Base-by-base conservation (phyloP, 257 asterid genomes). In the Apocynum venetum region DNA sequence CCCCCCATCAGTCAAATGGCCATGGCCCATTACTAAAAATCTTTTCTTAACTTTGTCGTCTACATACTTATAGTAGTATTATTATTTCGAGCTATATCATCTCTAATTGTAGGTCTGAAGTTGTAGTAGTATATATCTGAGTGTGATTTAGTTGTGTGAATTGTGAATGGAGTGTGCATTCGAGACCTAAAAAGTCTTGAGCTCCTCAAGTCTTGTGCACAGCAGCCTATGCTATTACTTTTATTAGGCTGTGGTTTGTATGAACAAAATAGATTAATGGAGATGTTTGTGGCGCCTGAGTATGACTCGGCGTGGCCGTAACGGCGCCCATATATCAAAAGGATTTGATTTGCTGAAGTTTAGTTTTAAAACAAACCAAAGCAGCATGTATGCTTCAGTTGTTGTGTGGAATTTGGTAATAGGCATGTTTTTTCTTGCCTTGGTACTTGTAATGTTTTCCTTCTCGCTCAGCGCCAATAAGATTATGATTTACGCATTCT, bases 101-200 rank as follows among this genome's bases (percentile, higher is more conserved):
- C 56, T 56, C 46, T 60, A 43, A 55, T 74, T 57, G 11, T 77
- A 43, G 48, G 49, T 77, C 17, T 1, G 19, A 2, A 52, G 49
- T 46, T 1, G 17, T 12, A 52, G 17, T n/a, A 52, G n/a, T 15
- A 2, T 60, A 9, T 31, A 43, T 61, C 41, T 0, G 41, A 1
- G 10, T 71, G 17, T 31, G 7, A 14, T 31, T n/a, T 60, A 0
- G 8, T 0, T 0, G 53, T 49, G 13, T 5, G 65, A 14, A 12
- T 52, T 1, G 66, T 9, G 40, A n/a, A 2, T 36, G 5, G 35
- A 0, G 25, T 20, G 8, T 40, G 53, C 52, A 73, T 59, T 56
- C 71, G 72, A 81, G 73, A 64, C 78, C 77, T 20, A 65, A 73
- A 72, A 76, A 56, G 83, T 71, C 82, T 81, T 75, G 66, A 84